phyloP scores from a whole-genome alignment of 345 rosid species.

The Eutrema japonicum region DNA sequence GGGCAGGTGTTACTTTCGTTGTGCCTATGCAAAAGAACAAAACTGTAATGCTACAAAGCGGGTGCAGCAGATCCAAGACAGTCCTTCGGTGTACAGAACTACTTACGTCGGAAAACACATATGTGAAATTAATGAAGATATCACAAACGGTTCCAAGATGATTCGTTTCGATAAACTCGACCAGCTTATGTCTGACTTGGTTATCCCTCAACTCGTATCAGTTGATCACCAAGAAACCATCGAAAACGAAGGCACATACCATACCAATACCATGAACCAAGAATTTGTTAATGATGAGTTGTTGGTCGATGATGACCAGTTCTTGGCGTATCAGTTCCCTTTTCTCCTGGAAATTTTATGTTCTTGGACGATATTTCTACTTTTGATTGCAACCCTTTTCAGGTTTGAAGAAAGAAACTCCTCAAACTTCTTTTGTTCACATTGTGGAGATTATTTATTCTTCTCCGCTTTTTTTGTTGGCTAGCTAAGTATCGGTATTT shows the following conservation, averaged over 20 bases:
- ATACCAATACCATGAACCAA: conserved; percentile 1
- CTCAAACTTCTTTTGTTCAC: conserved; percentile 2
- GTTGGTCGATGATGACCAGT: conserved; percentile 11
- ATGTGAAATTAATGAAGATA: conserved; percentile 20
- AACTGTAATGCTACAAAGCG: conserved; percentile 53
- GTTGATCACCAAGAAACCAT: background rate
- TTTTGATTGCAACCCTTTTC: conserved; percentile 3
- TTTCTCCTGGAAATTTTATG: conserved; percentile 9
- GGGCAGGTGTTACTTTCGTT: conserved; percentile 50
- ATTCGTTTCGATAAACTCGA: conserved; percentile 3
- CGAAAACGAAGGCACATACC: background rate
- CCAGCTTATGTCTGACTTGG: background rate
- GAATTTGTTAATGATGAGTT: conserved; percentile 13
- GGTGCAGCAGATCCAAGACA: conserved; percentile 44
- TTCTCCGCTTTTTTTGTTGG: background rate
- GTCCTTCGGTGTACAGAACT: conserved; percentile 40
- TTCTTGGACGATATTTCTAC: background rate
- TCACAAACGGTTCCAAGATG: conserved; percentile 14
- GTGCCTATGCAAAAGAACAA: conserved; percentile 47
- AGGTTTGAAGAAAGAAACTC: background rate
- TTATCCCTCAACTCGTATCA: conserved; percentile 8
- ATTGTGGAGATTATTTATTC: conserved; percentile 6
- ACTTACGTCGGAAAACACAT: conserved; percentile 48
- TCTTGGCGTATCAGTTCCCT: background rate
- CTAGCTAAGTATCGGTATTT: background rate